Conservation (phyloP, 176 grass and related monocot genomes). For the Neostapfia colusana region DNA sequence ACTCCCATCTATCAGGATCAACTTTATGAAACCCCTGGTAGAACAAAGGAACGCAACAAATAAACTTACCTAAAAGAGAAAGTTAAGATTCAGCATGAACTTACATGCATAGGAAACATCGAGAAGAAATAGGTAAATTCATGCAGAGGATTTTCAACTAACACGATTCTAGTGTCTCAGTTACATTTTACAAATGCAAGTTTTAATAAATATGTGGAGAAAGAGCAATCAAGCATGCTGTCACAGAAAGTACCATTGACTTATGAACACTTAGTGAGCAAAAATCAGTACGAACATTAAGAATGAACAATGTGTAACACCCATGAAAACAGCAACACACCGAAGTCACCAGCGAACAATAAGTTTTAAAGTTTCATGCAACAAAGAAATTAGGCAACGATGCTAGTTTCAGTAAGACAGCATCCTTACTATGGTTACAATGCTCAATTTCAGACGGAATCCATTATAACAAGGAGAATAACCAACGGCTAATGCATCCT, state of each 20-base stretch:
- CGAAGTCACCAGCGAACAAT: not conserved
- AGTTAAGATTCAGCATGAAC: not conserved
- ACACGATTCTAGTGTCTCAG: not conserved
- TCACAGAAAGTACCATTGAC: not conserved
- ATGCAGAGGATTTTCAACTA: not conserved
- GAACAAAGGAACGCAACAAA: not conserved
- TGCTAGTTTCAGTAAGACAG: not conserved
- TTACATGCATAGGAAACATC: not conserved
- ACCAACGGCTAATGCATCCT: not conserved
- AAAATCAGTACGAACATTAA: not conserved
- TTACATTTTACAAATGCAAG: conserved; percentile 3
- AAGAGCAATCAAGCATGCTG: not conserved
- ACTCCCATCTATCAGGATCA: conserved; percentile 88
- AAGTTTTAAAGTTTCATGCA: not conserved
- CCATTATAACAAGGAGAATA: not conserved
- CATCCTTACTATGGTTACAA: not conserved
- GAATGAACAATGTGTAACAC: not conserved
- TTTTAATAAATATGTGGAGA: conserved; percentile 12
- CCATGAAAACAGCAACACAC: not conserved
- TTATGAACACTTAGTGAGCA: not conserved
- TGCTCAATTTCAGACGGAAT: not conserved
- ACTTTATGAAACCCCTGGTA: conserved; percentile 89
- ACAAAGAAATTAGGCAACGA: not conserved
- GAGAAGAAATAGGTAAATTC: not conserved
- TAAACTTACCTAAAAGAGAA: conserved; percentile 4